Conservation (phyloP, 192 early-diverging fungal genomes). For the Coemansia sp. region DNA sequence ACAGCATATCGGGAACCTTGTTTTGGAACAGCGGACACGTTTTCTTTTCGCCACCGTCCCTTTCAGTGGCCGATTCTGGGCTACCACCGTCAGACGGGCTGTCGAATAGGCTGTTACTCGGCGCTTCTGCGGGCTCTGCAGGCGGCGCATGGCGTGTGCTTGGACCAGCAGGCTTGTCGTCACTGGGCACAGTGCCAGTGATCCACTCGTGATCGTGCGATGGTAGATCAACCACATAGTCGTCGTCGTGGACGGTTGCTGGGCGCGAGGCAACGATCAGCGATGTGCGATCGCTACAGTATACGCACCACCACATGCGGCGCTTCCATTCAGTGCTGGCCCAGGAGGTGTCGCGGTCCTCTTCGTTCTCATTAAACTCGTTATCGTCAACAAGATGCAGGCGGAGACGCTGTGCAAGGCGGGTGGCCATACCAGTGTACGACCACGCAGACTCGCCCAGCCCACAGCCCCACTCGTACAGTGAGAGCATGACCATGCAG, state of each 20-base stretch:
- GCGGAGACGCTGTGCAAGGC: slow-evolving; percentile 49
- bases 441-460: slow-evolving; percentile 57
- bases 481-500: slow-evolving; percentile 46
- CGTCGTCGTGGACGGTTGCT: slow-evolving; percentile 51
- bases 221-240: slow-evolving; percentile 49
- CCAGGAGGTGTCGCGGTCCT: slow-evolving; percentile 31
- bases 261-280: slow-evolving; percentile 53
- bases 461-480: slow-evolving; percentile 55
- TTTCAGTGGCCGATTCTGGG: background rate
- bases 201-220: slow-evolving; percentile 53
- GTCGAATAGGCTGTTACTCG: background rate
- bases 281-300: slow-evolving; percentile 49
- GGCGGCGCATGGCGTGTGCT: background rate
- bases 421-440: slow-evolving; percentile 52
- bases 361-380: slow-evolving; percentile 54
- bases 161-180: background rate
- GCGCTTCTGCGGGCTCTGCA: background rate
- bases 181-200: slow-evolving; percentile 24
- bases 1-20: slow-evolving; percentile 39
- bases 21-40: background rate
- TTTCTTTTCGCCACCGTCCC: too few species aligned
- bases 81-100: background rate
- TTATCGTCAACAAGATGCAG: slow-evolving; percentile 52
- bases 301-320: slow-evolving; percentile 52
- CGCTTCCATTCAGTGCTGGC: slow-evolving; percentile 50